Conservation (phyloP, 2,329 filamentous ascomycete species). For the Trichoderma oligosporum region DNA sequence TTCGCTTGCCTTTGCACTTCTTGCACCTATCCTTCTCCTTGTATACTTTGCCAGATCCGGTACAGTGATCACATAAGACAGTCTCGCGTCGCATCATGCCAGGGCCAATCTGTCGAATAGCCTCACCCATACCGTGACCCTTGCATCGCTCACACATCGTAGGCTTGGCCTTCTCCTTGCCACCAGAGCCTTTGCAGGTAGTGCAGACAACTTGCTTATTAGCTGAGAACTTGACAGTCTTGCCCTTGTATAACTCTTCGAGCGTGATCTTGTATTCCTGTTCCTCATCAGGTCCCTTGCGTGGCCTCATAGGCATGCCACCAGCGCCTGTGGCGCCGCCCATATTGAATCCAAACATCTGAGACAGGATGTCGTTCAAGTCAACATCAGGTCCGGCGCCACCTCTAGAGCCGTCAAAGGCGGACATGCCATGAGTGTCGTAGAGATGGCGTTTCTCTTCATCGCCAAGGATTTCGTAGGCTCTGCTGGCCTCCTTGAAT, state of each 20-base stretch:
- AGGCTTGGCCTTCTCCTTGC: slow-evolving; percentile 85
- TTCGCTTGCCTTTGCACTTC: slow-evolving; percentile 94
- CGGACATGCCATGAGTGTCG: slow-evolving; percentile 92
- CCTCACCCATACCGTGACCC: slow-evolving; percentile 72
- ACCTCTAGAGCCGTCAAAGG: slow-evolving; percentile 76
- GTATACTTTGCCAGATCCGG: slow-evolving; percentile 79
- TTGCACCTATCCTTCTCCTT: slow-evolving; percentile 98
- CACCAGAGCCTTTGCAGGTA: slow-evolving; percentile 82
- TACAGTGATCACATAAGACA: slow-evolving; percentile 76
- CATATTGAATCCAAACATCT: slow-evolving; percentile 83
- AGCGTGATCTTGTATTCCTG: slow-evolving; percentile 87
- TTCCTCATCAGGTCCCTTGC: slow-evolving; percentile 77
- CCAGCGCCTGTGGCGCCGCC: slow-evolving; percentile 53
- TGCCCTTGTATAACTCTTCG: slow-evolving; percentile 97
- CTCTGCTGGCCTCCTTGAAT: slow-evolving; percentile 90
- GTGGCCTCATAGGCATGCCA: slow-evolving; percentile 53
- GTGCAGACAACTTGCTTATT: slow-evolving; percentile 91
- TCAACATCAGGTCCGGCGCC: slow-evolving; percentile 65
- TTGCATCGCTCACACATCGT: slow-evolving; percentile 80
- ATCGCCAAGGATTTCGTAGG: slow-evolving; percentile 96
- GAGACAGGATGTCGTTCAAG: slow-evolving; percentile 84
- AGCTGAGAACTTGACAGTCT: slow-evolving; percentile 93
- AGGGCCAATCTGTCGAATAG: slow-evolving; percentile 78
- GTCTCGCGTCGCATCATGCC: slow-evolving; percentile 79
- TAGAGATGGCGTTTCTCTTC: slow-evolving; percentile 90